A percentile compares a stretch with the other conserved stretches of the same genome.
phyloP scores from a whole-genome alignment of 169 alveolate species.

The Cryptosporidium viatorum region DNA sequence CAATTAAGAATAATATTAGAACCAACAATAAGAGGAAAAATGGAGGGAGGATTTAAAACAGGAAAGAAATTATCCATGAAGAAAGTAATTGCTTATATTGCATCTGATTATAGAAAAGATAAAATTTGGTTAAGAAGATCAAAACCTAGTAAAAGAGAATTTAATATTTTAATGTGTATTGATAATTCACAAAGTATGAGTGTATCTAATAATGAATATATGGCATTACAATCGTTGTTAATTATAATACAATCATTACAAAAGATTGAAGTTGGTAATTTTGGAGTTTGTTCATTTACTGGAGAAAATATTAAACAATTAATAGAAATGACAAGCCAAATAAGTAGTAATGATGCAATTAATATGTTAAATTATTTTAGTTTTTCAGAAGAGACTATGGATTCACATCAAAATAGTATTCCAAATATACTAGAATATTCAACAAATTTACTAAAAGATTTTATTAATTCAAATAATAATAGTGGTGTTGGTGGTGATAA shows the following conservation, averaged over 20 bases:
- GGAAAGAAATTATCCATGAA: conserved; percentile 96
- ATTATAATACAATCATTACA: conserved; percentile 88
- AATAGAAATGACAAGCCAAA: conserved; percentile 70
- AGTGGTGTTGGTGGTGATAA: conserved; percentile 53
- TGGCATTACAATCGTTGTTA: conserved; percentile 86
- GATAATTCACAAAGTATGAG: conserved; percentile 96
- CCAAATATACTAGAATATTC: conserved; percentile 84
- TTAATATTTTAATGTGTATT: conserved; percentile 93
- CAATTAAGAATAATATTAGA: conserved; percentile 91
- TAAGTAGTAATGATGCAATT: conserved; percentile 61
- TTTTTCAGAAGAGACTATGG: conserved; percentile 85
- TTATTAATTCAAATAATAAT: conserved; percentile 43
- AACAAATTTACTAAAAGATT: conserved; percentile 83
- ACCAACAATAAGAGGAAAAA: conserved; percentile 90
- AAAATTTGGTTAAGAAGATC: conserved; percentile 99
- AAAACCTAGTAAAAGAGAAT: conserved; percentile 95
- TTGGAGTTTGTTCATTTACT: conserved; percentile 83
- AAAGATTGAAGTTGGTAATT: conserved; percentile 84
- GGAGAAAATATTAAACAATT: conserved; percentile 78
- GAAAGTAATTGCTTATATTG: conserved; percentile 97
- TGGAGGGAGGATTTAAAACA: conserved; percentile 96
- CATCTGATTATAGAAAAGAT: conserved; percentile 97
- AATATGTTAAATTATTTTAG: conserved; percentile 79
- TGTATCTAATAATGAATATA: conserved; percentile 90
- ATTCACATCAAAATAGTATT: conserved; percentile 81